Percentiles rank a stretch among this genome's conserved stretches.
These are phyloP conservation scores for Dipodascopsis uninucleata DNA, from an alignment of 805 yeast species.

Conservation along the genomic window DNA sequence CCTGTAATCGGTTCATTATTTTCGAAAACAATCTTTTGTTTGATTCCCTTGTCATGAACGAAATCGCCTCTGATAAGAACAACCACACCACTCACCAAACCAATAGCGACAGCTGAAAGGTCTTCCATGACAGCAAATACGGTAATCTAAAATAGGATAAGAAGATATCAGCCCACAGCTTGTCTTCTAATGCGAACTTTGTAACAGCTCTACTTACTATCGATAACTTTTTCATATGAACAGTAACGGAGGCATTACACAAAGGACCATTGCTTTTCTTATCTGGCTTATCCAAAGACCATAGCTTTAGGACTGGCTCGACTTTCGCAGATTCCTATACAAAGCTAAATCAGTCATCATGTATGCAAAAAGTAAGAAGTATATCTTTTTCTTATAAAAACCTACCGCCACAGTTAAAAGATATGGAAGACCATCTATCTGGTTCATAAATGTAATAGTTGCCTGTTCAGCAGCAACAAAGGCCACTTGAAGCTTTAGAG, in stretches of 20 bases:
- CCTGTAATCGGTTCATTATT: constrained; percentile 79
- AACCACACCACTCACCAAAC: constrained; percentile 81
- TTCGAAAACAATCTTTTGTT: constrained; percentile 76
- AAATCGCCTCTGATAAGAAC: constrained; percentile 83
- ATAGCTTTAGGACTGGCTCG: constrained; percentile 68
- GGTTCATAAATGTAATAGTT: constrained; percentile 55
- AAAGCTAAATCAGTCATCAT: no score
- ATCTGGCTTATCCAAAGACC: constrained; percentile 56
- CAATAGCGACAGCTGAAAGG: constrained; percentile 65
- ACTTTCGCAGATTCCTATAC: constrained; percentile 49
- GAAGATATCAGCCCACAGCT: neutral
- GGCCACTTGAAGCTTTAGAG: constrained; percentile 45
- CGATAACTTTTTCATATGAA: constrained; percentile 72
- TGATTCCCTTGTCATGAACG: constrained; percentile 80
- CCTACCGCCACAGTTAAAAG: constrained; percentile 58
- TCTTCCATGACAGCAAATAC: constrained; percentile 53
- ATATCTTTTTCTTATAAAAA: neutral
- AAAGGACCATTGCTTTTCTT: constrained; percentile 36
- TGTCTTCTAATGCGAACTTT: neutral
- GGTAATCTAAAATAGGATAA: constrained; percentile 37
- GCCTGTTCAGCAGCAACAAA: constrained; percentile 66
- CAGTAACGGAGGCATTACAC: constrained; percentile 58
- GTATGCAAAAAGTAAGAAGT: neutral
- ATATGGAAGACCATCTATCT: constrained; percentile 47
- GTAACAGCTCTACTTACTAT: constrained; percentile 50